Evolutionary conservation across 2,329 filamentous ascomycete species (phyloP), one percentile per base, ranked within the genome.

Genomic region (Xylaria multiplex): DNA sequence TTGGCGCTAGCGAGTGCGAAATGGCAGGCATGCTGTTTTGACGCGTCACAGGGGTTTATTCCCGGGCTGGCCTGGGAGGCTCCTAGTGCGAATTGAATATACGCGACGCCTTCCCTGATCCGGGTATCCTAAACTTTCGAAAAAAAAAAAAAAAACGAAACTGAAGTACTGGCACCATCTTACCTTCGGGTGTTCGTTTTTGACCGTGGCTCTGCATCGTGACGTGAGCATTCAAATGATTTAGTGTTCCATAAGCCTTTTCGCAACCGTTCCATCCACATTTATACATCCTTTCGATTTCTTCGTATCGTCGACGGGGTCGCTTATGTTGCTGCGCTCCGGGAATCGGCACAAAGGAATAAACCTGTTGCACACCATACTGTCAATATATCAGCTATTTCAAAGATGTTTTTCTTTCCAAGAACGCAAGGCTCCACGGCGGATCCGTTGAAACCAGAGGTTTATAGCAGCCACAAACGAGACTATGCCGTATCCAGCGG

Each of bases 251-350:
- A 73, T 99, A 99, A 2, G 96, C 96, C 82, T 99, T 99, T 81
- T 99, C 96, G 77, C 96, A 99, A 8, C 94, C 94, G 71, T 97
- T 95, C 93, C 93, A 98, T 30, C 95, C 96, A 77, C 96, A 99
- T 81, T 98, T 98, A 85, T 99, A 98, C 96, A 99, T 98, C 77
- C 96, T 90, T 83, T 99, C 96, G 74, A 99, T 99, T 79, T 99
- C 96, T 80, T 99, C 96, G 75, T 97, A 99, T 60, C 96, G 89
- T 74, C 96, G 86, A 70, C 96, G 88, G 13, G 96, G 96, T 65
- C 96, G 89, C 84, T 99, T 99, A 79, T 98, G 95, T 78, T 99
- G 96, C 78, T 97, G 94, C 13, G 95, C 93, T 70, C 96, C 96
- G 1, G 96, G 96, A 75, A 98, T 98, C 0, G 96, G 95, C 37